These are phyloP conservation scores for Escallonia rubra DNA, from an alignment of 129 eudicot genomes.

Conservation along the genomic window DNA sequence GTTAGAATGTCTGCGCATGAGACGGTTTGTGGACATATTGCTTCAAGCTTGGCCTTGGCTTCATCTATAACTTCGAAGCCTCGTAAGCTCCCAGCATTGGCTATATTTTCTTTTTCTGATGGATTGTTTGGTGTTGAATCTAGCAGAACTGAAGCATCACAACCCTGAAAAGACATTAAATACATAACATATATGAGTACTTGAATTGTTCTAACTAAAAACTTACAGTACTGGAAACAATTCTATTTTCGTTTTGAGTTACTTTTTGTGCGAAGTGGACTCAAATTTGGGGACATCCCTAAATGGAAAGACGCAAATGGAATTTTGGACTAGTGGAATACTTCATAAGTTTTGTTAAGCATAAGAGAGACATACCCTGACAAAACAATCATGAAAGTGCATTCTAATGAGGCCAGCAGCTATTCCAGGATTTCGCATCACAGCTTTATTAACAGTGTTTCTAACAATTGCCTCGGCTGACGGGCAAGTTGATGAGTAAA, in stretches of 20 bases:
- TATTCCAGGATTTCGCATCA: constrained; percentile 20
- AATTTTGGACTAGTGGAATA: no score
- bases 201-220: no score
- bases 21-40: constrained; percentile 26
- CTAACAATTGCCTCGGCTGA: constrained; percentile 31
- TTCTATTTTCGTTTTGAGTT: background rate
- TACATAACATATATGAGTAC: no score
- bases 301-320: background rate
- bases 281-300: background rate
- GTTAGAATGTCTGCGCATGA: constrained; percentile 35
- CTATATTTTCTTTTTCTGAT: constrained; percentile 24
- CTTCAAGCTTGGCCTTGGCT: constrained; percentile 27
- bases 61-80: constrained; percentile 34
- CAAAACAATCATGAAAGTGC: constrained; percentile 53
- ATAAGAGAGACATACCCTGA: constrained; percentile 19
- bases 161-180: constrained; percentile 21
- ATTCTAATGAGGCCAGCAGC: constrained; percentile 41
- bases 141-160: constrained; percentile 31
- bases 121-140: constrained; percentile 22
- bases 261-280: background rate
- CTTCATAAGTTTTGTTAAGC: no score
- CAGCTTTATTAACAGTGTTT: constrained; percentile 25
- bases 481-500: constrained; percentile 33
- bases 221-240: background rate
- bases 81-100: constrained; percentile 24